Evolutionary conservation across 2,329 filamentous ascomycete genomes (phyloP).

Genomic region (Hymenoscyphus linearis): DNA sequence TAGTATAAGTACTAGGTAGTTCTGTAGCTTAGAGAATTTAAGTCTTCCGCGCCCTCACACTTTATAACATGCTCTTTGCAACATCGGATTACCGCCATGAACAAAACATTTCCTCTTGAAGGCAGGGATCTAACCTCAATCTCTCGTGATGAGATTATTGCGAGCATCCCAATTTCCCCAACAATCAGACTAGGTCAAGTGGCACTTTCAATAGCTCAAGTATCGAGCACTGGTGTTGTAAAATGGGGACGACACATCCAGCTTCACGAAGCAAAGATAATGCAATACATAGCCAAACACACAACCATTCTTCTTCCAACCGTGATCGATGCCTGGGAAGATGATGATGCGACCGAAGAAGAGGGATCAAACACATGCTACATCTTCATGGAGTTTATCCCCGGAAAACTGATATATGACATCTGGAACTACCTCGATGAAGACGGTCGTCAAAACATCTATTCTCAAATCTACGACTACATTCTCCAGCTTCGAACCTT

Average conservation of each 20-base stretch:
- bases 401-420: constrained; percentile 9
- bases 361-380: constrained; percentile 13
- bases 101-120: neutral
- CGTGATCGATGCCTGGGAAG: constrained; percentile 16
- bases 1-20: no score
- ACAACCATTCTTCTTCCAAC: constrained; percentile 10
- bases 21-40: no score
- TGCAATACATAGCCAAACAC: constrained; percentile 8
- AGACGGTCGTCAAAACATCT: constrained; percentile 3
- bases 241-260: constrained; percentile 12
- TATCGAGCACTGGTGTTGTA: constrained; percentile 12
- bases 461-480: constrained; percentile 10
- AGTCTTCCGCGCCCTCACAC: no score
- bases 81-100: neutral
- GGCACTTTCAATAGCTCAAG: constrained; percentile 9
- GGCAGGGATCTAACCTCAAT: neutral
- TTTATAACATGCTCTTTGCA: no score
- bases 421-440: constrained; percentile 11
- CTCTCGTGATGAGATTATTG: constrained; percentile 4
- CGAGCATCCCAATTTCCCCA: constrained; percentile 1
- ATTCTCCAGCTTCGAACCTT: constrained; percentile 9
- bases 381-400: constrained; percentile 15
- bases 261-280: constrained; percentile 13
- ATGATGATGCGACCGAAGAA: constrained; percentile 2
- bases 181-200: neutral